A percentile compares a stretch with the other conserved stretches of the same genome.
Evolutionary conservation across 2,329 filamentous ascomycete species (phyloP).

Genomic region (Neurospora sp.): DNA sequence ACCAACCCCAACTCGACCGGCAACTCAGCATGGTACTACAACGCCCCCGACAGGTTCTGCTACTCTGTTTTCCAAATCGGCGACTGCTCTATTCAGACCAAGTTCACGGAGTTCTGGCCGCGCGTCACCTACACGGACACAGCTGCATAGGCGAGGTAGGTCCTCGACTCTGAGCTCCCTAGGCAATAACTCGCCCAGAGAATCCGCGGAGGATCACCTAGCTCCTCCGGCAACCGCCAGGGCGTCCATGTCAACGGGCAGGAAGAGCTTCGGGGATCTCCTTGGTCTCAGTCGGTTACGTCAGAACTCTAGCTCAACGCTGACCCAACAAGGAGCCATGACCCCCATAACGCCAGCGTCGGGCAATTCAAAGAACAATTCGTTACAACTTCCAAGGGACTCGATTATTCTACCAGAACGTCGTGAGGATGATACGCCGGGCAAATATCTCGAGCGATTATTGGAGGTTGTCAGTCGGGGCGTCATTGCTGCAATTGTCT

Average conservation of each 20-base stretch:
- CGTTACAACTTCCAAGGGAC: constrained; percentile 67
- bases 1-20: constrained; percentile 22
- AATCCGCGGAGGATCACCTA: constrained; percentile 61
- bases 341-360: constrained; percentile 61
- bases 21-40: constrained; percentile 18
- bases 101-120: constrained; percentile 45
- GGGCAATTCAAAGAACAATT: constrained; percentile 69
- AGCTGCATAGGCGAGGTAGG: constrained; percentile 56
- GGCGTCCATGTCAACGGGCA: constrained; percentile 79
- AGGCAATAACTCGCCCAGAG: constrained; percentile 38
- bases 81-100: constrained; percentile 40
- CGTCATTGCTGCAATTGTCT: constrained; percentile 74
- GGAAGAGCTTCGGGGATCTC: constrained; percentile 87
- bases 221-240: constrained; percentile 54
- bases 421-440: constrained; percentile 80
- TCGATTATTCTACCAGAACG: constrained; percentile 64
- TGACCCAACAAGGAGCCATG: constrained; percentile 56
- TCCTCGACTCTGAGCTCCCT: constrained; percentile 87
- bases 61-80: constrained; percentile 24
- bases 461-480: constrained; percentile 74
- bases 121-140: constrained; percentile 57
- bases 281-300: constrained; percentile 70
- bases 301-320: constrained; percentile 66
- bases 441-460: constrained; percentile 75
- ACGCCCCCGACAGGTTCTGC: constrained; percentile 28